A percentile compares a stretch with the other conserved stretches of the same genome.
Conservation (phyloP, 208 protist genomes). For the Trypanosoma mega region DNA sequence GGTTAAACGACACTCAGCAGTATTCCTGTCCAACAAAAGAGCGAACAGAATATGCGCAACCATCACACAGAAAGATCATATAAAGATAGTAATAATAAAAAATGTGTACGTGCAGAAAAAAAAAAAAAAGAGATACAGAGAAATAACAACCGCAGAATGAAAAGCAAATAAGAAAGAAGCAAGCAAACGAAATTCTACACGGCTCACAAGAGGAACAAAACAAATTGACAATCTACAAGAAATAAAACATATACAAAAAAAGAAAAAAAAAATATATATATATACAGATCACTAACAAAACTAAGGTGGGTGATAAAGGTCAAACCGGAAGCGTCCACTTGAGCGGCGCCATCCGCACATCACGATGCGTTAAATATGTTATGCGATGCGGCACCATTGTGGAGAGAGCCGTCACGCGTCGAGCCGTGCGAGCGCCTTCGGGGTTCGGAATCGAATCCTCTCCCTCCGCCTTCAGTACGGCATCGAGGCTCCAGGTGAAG, state of each 20-base stretch:
- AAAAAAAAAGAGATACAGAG: background rate
- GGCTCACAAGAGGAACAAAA: background rate
- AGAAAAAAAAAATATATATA: background rate
- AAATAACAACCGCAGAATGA: background rate
- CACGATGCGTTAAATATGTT: slow-evolving; percentile 22
- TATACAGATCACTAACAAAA: too few species aligned
- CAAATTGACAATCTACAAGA: background rate
- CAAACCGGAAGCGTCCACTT: background rate
- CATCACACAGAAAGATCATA: background rate
- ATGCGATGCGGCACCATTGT: slow-evolving; percentile 9
- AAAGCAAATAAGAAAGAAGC: background rate
- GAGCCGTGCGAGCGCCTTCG: background rate
- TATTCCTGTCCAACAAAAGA: too few species aligned
- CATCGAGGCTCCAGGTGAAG: slow-evolving; percentile 54
- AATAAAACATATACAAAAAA: background rate
- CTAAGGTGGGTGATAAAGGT: too few species aligned
- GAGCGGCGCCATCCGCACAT: slow-evolving; percentile 28
- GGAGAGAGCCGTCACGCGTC: slow-evolving; percentile 12
- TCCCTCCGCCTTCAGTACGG: slow-evolving; percentile 34
- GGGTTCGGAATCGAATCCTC: slow-evolving; percentile 25
- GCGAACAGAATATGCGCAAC: too few species aligned
- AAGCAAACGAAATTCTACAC: background rate
- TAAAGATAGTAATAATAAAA: background rate
- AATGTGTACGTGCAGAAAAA: background rate
- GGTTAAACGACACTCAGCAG: too few species aligned